Conservation (phyloP, 2,329 filamentous ascomycete species). For the Cladorrhinum sp. region DNA sequence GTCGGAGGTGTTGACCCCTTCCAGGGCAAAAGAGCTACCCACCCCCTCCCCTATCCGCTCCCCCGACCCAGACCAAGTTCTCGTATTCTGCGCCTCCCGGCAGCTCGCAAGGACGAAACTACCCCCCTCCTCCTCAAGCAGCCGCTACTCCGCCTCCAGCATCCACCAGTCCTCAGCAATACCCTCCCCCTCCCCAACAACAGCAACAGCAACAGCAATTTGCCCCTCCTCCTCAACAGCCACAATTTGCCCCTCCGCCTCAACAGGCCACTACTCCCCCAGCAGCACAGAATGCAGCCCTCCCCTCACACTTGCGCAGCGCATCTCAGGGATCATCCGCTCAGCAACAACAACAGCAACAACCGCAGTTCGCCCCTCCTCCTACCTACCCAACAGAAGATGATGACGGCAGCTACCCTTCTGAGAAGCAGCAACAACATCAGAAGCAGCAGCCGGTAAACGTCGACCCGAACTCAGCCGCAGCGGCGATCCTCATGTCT, state of each 20-base stretch:
- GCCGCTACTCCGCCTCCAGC: slow-evolving; percentile 33
- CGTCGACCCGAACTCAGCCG: slow-evolving; percentile 27
- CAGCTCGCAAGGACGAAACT: slow-evolving; percentile 29
- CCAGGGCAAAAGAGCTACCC: slow-evolving; percentile 32
- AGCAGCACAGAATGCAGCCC: slow-evolving; percentile 26
- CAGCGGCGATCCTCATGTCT: slow-evolving; percentile 35
- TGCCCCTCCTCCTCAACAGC: slow-evolving; percentile 33
- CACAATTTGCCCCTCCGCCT: slow-evolving; percentile 26
- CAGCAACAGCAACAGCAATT: slow-evolving; percentile 34
- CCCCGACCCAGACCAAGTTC: slow-evolving; percentile 36
- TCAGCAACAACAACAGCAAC: slow-evolving; percentile 21
- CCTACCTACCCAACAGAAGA: slow-evolving; percentile 32
- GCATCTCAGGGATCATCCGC: slow-evolving; percentile 26
- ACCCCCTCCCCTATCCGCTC: slow-evolving; percentile 37
- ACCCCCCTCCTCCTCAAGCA: slow-evolving; percentile 38
- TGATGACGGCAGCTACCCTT: slow-evolving; percentile 26
- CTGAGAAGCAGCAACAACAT: slow-evolving; percentile 30
- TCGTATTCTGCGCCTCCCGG: slow-evolving; percentile 35
- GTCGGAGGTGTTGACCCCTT: not conserved
- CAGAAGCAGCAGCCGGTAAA: slow-evolving; percentile 21
- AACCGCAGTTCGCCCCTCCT: slow-evolving; percentile 31
- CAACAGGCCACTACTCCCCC: slow-evolving; percentile 15
- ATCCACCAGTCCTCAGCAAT: slow-evolving; percentile 30
- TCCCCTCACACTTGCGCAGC: slow-evolving; percentile 38
- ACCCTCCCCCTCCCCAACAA: slow-evolving; percentile 33